These are phyloP conservation scores for Rehmannia glutinosa DNA, from an alignment of 257 asterid genomes.

Conservation along the genomic window DNA sequence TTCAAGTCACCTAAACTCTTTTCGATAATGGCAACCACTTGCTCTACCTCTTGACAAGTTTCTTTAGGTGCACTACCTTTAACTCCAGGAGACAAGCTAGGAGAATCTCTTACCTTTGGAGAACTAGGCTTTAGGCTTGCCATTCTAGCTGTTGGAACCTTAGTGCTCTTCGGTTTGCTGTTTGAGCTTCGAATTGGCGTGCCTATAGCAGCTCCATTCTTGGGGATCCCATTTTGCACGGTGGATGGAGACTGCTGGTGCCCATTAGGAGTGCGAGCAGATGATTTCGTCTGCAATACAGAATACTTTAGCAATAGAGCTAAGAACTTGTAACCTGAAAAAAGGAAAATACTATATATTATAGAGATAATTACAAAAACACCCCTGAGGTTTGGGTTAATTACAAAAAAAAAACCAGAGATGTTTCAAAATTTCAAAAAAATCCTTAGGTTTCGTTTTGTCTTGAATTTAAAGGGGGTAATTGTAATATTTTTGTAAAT, in stretches of 20 bases:
- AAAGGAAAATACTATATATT: background rate
- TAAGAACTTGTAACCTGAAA: background rate
- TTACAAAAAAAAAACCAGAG: too few relatives aligned
- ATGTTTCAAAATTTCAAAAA: too few relatives aligned
- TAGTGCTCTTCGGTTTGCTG: constrained; percentile 49
- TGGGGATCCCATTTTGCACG: constrained; percentile 32
- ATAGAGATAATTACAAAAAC: too few relatives aligned
- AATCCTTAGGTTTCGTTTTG: too few relatives aligned
- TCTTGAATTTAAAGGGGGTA: too few relatives aligned
- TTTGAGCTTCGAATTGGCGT: constrained; percentile 46
- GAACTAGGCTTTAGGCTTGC: constrained; percentile 26
- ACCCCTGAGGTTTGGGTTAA: too few relatives aligned
- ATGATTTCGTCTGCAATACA: constrained; percentile 55
- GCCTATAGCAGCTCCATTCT: constrained; percentile 35
- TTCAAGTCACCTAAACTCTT: constrained; percentile 16
- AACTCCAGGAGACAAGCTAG: constrained; percentile 32
- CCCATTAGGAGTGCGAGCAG: constrained; percentile 58
- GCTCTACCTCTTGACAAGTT: constrained; percentile 23
- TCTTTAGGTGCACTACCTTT: constrained; percentile 23
- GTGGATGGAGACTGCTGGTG: constrained; percentile 34
- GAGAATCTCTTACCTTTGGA: constrained; percentile 22
- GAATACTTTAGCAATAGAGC: constrained; percentile 15
- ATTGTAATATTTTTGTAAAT: too few relatives aligned
- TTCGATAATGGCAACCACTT: constrained; percentile 17
- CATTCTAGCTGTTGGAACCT: constrained; percentile 35